Evolutionary conservation across 2,329 filamentous ascomycete species (phyloP).

Genomic region (Apiospora marii): DNA sequence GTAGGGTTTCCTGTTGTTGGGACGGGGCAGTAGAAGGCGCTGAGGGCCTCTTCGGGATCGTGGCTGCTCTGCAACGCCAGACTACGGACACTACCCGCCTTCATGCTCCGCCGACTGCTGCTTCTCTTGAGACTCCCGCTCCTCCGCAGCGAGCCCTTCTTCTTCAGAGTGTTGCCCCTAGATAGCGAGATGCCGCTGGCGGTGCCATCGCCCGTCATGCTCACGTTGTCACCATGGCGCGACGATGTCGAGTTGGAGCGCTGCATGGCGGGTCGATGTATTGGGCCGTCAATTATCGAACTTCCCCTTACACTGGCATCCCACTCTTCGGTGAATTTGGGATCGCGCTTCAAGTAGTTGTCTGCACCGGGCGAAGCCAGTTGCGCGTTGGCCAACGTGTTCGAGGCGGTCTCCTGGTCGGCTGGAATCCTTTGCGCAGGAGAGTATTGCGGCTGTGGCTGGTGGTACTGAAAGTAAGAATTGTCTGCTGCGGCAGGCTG

Average conservation of each 20-base stretch:
- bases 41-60: slow-evolving; percentile 76
- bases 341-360: slow-evolving; percentile 40
- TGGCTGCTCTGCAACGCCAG: slow-evolving; percentile 74
- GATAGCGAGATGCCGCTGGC: slow-evolving; percentile 45
- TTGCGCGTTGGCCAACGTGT: slow-evolving; percentile 48
- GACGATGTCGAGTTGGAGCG: slow-evolving; percentile 68
- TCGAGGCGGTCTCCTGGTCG: slow-evolving; percentile 45
- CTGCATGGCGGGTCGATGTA: slow-evolving; percentile 52
- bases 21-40: slow-evolving; percentile 88
- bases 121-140: slow-evolving; percentile 79
- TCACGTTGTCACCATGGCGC: slow-evolving; percentile 54
- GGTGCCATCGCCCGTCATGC: slow-evolving; percentile 45
- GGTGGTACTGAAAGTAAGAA: slow-evolving; percentile 39
- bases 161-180: slow-evolving; percentile 80
- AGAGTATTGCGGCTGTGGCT: slow-evolving; percentile 31
- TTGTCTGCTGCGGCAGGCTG: slow-evolving; percentile 9
- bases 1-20: slow-evolving; percentile 89
- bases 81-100: slow-evolving; percentile 86
- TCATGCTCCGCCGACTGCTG: slow-evolving; percentile 80
- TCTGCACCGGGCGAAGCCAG: slow-evolving; percentile 38
- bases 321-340: slow-evolving; percentile 75
- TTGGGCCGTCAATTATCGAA: slow-evolving; percentile 64
- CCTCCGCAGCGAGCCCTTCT: slow-evolving; percentile 81
- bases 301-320: slow-evolving; percentile 72
- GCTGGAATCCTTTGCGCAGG: slow-evolving; percentile 33